Evolutionary conservation across 768 basidiomycete genomes (phyloP).

Genomic region (Amanita muscaria): DNA sequence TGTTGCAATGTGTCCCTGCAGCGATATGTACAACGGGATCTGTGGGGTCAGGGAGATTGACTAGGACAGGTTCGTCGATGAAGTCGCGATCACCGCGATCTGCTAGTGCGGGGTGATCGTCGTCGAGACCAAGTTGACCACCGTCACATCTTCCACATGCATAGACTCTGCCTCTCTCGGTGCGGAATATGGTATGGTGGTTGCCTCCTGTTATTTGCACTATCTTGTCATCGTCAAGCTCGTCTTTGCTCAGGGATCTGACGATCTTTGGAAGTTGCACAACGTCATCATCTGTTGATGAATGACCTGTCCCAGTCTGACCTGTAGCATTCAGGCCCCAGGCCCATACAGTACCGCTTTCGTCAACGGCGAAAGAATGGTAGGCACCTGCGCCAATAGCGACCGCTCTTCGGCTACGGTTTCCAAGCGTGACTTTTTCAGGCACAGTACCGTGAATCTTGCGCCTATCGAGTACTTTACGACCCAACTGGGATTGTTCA

Average conservation of each 20-base stretch:
- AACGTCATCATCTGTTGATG: constrained; percentile 36
- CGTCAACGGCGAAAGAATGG: constrained; percentile 87
- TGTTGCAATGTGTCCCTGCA: constrained; percentile 63
- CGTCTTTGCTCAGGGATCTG: constrained; percentile 49
- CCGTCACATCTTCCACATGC: constrained; percentile 81
- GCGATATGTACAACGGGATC: constrained; percentile 62
- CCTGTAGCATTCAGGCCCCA: constrained; percentile 97
- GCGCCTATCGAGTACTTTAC: constrained; percentile 80
- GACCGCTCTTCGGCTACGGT: constrained; percentile 48
- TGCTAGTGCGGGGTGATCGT: constrained; percentile 60
- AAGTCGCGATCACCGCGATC: constrained; percentile 49
- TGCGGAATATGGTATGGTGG: constrained; percentile 87
- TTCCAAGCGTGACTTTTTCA: constrained; percentile 73
- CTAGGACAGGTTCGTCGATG: constrained; percentile 53
- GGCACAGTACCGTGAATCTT: constrained; percentile 87
- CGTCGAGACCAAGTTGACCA: constrained; percentile 71
- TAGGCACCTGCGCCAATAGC: constrained; percentile 73
- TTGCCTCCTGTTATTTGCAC: constrained; percentile 75
- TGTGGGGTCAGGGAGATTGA: constrained; percentile 52
- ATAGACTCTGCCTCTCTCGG: constrained; percentile 74
- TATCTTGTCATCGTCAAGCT: constrained; percentile 52
- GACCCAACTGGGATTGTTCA: constrained; percentile 85
- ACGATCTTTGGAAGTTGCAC: constrained; percentile 60
- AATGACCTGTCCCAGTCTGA: constrained; percentile 59
- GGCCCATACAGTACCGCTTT: constrained; percentile 76